These are phyloP conservation scores for Amanita rimosa DNA, from an alignment of 768 basidiomycete species.

Conservation along the genomic window DNA sequence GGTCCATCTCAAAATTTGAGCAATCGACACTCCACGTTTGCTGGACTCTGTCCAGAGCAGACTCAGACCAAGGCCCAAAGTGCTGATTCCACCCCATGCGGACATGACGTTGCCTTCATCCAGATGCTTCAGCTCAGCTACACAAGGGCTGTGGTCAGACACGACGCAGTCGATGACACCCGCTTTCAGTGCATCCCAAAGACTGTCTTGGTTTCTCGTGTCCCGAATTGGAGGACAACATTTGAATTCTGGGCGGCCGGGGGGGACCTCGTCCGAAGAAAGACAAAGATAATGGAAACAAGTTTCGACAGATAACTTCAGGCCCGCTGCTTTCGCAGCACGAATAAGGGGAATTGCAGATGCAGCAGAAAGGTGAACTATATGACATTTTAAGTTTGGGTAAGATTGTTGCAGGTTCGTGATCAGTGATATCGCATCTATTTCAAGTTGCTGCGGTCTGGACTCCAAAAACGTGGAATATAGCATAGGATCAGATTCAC, in stretches of 20 bases:
- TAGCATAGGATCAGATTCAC: slow-evolving; percentile 27
- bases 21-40: slow-evolving; percentile 45
- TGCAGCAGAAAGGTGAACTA: slow-evolving; percentile 90
- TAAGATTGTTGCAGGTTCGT: slow-evolving; percentile 47
- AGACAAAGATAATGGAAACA: slow-evolving; percentile 96
- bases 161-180: slow-evolving; percentile 89
- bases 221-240: slow-evolving; percentile 93
- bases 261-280: slow-evolving; percentile 58
- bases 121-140: slow-evolving; percentile 66
- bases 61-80: slow-evolving; percentile 82
- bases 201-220: slow-evolving; percentile 51
- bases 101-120: slow-evolving; percentile 74
- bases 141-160: slow-evolving; percentile 93
- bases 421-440: slow-evolving; percentile 72
- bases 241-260: slow-evolving; percentile 79
- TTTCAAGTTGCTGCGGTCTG: slow-evolving; percentile 72
- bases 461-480: slow-evolving; percentile 84
- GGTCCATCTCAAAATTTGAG: slow-evolving; percentile 66
- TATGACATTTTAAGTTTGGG: slow-evolving; percentile 73
- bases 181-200: slow-evolving; percentile 76
- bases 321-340: slow-evolving; percentile 49
- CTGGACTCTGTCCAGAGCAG: slow-evolving; percentile 80
- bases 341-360: slow-evolving; percentile 69
- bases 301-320: slow-evolving; percentile 85
- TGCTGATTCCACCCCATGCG: slow-evolving; percentile 94